These are phyloP conservation scores for Cyclotella kingstonii DNA, from an alignment of 108 stramenopile genomes.

Conservation along the genomic window DNA sequence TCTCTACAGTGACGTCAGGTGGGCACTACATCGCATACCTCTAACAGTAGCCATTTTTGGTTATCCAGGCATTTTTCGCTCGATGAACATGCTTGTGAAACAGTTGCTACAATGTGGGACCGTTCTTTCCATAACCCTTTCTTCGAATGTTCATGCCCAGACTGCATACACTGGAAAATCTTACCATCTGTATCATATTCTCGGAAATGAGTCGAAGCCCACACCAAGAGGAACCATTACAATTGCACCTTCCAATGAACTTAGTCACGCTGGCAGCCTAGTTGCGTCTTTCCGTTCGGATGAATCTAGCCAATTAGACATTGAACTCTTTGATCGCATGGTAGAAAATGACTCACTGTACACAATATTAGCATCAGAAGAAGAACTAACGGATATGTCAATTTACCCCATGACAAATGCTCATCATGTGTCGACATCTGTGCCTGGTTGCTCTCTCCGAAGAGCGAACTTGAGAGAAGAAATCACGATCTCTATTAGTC, in stretches of 20 bases:
- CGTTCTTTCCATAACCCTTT: conserved; percentile 5
- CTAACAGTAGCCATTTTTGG: too few species aligned
- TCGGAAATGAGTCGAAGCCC: conserved; percentile 23
- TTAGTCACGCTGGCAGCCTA: conserved; percentile 7
- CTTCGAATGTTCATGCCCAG: conserved; percentile 1
- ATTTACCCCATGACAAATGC: conserved; percentile 2
- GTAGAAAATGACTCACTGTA: conserved; percentile 30
- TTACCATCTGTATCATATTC: conserved; percentile 30
- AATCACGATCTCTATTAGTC: conserved; percentile 58
- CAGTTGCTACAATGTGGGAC: neutral
- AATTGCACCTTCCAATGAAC: conserved; percentile 30
- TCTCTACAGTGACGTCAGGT: too few species aligned
- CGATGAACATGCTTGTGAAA: too few species aligned
- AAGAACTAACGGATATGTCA: conserved; percentile 1
- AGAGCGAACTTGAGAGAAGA: conserved; percentile 58
- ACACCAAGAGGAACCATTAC: conserved; percentile 34
- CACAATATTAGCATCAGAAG: conserved; percentile 32
- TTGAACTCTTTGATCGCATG: conserved; percentile 31
- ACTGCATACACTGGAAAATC: conserved; percentile 35
- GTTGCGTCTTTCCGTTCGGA: conserved; percentile 27
- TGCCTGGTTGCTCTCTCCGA: conserved; percentile 42
- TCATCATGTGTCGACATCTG: conserved; percentile 33
- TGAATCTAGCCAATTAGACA: conserved; percentile 22
- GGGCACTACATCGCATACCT: too few species aligned
- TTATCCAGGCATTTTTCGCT: too few species aligned